A percentile compares a stretch with the other conserved stretches of the same genome.
phyloP scores from a whole-genome alignment of 164 flowering plant genomes.

The Vitis riparia region DNA sequence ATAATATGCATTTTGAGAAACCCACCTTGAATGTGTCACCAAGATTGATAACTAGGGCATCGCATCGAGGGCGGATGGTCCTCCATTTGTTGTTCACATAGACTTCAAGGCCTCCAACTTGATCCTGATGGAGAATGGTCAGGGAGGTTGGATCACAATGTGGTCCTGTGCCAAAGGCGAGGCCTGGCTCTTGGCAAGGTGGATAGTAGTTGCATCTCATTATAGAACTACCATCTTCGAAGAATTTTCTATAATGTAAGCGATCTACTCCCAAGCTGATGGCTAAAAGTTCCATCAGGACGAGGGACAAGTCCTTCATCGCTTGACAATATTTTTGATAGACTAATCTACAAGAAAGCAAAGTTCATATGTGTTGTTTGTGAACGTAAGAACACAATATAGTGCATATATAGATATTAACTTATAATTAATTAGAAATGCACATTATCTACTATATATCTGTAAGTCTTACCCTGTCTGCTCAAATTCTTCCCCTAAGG shows the following conservation, averaged over 20 bases:
- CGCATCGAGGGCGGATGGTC: constrained; percentile 26
- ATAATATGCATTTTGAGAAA: background rate
- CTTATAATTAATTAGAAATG: background rate
- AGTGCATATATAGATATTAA: background rate
- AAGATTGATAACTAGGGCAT: constrained; percentile 47
- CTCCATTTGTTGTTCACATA: constrained; percentile 35
- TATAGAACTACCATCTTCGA: constrained; percentile 30
- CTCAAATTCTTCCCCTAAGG: constrained; percentile 21
- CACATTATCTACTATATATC: background rate
- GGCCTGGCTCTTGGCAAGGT: constrained; percentile 30
- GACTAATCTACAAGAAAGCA: constrained; percentile 20
- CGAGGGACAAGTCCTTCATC: constrained; percentile 30
- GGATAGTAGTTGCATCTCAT: constrained; percentile 51
- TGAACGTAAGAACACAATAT: background rate
- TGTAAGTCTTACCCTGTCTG: constrained; percentile 14
- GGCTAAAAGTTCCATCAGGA: constrained; percentile 38
- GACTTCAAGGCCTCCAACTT: constrained; percentile 45
- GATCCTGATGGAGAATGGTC: constrained; percentile 47
- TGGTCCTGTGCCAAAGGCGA: constrained; percentile 42
- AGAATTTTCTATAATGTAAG: constrained; percentile 27
- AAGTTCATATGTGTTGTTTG: background rate
- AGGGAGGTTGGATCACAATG: constrained; percentile 52
- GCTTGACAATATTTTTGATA: constrained; percentile 47
- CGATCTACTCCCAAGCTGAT: constrained; percentile 47
- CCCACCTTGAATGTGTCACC: constrained; percentile 50